Evolutionary conservation across 2,329 filamentous ascomycete genomes (phyloP).

Genomic region (Stromatinia cepivora): DNA sequence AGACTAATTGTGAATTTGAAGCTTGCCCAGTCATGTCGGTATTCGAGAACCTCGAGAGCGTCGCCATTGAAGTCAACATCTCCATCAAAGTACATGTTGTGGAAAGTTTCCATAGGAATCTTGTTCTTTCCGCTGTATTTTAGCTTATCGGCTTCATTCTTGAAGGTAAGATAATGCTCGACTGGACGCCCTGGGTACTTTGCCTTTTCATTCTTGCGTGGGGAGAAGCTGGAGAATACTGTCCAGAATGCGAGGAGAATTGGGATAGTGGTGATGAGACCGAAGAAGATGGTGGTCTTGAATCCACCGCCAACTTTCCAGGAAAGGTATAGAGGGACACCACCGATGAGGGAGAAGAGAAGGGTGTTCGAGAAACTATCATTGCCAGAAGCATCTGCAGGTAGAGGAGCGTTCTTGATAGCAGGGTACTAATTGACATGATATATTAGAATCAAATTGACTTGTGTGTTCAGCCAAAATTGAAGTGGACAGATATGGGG

Average conservation of each 20-base stretch:
- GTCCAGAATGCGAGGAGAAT: conserved; percentile 83
- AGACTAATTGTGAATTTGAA: conserved; percentile 86
- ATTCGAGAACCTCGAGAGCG: conserved; percentile 83
- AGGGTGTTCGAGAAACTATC: conserved; percentile 85
- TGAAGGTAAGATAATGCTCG: conserved; percentile 87
- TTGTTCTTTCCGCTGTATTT: conserved; percentile 78
- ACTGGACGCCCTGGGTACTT: conserved; percentile 81
- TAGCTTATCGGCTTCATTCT: conserved; percentile 56
- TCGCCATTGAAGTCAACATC: conserved; percentile 96
- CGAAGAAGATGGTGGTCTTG: conserved; percentile 86
- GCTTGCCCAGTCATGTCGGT: conserved; percentile 94
- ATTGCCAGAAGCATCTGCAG: conserved; percentile 80
- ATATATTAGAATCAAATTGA: conserved; percentile 38
- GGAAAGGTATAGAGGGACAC: conserved; percentile 76
- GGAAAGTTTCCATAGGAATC: conserved; percentile 90
- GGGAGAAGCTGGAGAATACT: conserved; percentile 74
- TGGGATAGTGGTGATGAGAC: conserved; percentile 73
- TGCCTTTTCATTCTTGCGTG: conserved; percentile 91
- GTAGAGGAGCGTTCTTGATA: conserved; percentile 93
- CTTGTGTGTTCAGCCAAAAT: conserved; percentile 10
- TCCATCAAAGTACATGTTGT: conserved; percentile 96
- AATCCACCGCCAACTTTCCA: conserved; percentile 83
- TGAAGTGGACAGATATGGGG: conserved; percentile 13
- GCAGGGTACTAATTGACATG: conserved; percentile 64
- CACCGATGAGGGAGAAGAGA: conserved; percentile 67